Evolutionary conservation across 176 grass and related monocot species (phyloP).

Genomic region (Miscanthus lutarioriparius): DNA sequence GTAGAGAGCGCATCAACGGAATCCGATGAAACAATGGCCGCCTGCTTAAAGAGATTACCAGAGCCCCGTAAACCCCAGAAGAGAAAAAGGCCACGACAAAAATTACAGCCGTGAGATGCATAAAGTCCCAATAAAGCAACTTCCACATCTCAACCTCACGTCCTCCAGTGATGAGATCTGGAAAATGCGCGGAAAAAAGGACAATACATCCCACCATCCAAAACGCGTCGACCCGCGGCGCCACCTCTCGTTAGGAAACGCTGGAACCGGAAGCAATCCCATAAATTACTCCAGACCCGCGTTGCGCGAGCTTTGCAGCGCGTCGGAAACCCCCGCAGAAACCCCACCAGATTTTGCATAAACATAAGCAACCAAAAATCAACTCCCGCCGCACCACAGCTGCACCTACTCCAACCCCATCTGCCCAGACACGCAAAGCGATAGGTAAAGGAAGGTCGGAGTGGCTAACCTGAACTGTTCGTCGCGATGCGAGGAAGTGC

Average conservation of each 20-base stretch:
- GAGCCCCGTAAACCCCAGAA: background rate
- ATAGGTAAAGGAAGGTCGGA: background rate
- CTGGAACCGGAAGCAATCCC: background rate
- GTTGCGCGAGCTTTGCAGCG: background rate
- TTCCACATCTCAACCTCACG: background rate
- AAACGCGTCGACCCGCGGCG: background rate
- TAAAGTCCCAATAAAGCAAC: background rate
- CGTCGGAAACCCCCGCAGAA: background rate
- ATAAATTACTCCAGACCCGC: background rate
- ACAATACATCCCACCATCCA: background rate
- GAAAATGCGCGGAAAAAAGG: background rate
- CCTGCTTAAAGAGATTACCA: background rate
- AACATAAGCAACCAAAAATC: background rate
- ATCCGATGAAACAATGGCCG: background rate
- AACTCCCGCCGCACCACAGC: background rate
- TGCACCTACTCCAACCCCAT: background rate
- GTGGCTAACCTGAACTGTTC: constrained; percentile 7
- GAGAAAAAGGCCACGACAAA: background rate
- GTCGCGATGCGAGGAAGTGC: background rate
- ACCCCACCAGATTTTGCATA: background rate
- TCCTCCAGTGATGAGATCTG: background rate
- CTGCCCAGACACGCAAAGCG: background rate
- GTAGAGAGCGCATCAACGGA: background rate
- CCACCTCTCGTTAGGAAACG: constrained; percentile 16
- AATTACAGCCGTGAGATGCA: background rate